Base-by-base conservation (phyloP, 2,329 filamentous ascomycete genomes). In the Xylariomycetidae sp. region DNA sequence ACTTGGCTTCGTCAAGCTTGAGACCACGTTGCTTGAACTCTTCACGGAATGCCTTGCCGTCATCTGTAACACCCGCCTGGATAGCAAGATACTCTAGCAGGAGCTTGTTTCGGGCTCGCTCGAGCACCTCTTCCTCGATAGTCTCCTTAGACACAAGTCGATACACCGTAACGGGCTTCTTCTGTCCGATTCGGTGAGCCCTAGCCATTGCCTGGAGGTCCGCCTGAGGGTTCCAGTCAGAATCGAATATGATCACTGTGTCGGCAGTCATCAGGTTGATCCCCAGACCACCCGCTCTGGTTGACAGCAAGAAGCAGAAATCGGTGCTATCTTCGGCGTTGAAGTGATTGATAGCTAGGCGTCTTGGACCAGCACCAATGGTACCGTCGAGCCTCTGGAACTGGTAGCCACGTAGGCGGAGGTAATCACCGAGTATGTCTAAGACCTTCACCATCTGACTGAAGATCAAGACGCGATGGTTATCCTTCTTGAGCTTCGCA, bases 381-480 rank as follows among this genome's bases (percentile, higher is more conserved):
- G 92, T 98, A 48, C 92, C 92, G 56, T 98, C 92, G 6, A 98
- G 76, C 13, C 92, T 79, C 57, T 98, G 94, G 55, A 92, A 97
- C 38, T 92, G 82, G 61, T 97, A 94, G n/a, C 89, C 88, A 42
- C 92, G 84, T 33, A 92, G 76, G 32, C 88, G 85, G 45, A 97
- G 77, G 56, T 98, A 98, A 52, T 98, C 90, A 28, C 88, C 87
- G 2, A 98, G 72, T 33, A 98, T 92, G 53, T 98, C 89, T 15
- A 98, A 75, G 85, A 98, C 97, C 57, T 88, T 94, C 22, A 98
- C 94, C 92, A 98, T 98, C 58, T 98, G 92, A 58, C 90, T 97
- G 69, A 98, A 98, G 45, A 98, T 97, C 43, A 98, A 67, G 10
- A 98, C 94, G 34, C 92, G 86, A 61, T 98, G 92, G 30, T 87